A percentile compares a stretch with the other conserved stretches of the same genome.
These are phyloP conservation scores for Lepraria neglecta DNA, from an alignment of 495 filamentous ascomycete species.

Conservation along the genomic window DNA sequence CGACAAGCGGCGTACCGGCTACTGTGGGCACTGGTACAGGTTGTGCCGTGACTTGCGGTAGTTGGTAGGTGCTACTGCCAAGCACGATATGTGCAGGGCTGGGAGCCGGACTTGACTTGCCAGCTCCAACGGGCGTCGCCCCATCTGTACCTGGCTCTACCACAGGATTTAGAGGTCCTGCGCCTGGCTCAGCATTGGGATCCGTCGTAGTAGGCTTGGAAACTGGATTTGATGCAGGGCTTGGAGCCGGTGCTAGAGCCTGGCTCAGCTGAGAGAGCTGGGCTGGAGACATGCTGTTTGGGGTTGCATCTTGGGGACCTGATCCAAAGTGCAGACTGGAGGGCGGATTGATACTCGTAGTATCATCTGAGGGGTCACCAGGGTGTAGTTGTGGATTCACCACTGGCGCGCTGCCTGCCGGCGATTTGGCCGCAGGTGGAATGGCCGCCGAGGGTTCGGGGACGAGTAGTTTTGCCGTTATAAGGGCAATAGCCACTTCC, in stretches of 20 bases:
- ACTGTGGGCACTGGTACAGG: slow-evolving; percentile 10
- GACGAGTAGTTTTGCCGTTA: too few species aligned
- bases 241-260: background rate
- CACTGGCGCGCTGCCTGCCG: too few species aligned
- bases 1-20: slow-evolving; percentile 7
- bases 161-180: background rate
- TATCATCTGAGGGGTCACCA: too few species aligned
- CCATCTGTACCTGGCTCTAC: background rate
- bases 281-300: background rate
- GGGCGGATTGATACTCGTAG: background rate
- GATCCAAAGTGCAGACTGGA: background rate
- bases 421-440: too few species aligned
- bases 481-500: too few species aligned
- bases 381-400: too few species aligned
- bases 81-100: background rate
- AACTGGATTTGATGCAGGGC: background rate
- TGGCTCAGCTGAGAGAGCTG: background rate
- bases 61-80: slow-evolving; percentile 7
- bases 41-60: slow-evolving; percentile 11
- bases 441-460: too few species aligned
- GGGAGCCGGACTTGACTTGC: background rate
- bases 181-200: background rate
- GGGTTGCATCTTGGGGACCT: background rate
- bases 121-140: background rate
- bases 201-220: background rate